phyloP scores from a whole-genome alignment of 2,329 filamentous ascomycete species.

The Aureobasidium lini region DNA sequence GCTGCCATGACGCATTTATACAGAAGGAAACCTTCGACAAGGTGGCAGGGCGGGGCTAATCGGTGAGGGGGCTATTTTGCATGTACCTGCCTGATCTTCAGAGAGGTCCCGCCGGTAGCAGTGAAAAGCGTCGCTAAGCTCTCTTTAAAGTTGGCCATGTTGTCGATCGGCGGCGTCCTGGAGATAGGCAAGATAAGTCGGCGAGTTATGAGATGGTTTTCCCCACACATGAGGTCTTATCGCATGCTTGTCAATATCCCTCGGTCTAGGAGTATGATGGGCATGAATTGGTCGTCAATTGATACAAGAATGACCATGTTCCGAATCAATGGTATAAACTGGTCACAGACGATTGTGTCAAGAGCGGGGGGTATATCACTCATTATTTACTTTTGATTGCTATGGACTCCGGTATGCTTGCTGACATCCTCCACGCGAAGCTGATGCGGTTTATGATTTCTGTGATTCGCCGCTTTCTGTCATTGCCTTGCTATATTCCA shows the following conservation, averaged over 20 bases:
- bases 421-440: not conserved
- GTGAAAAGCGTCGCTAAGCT: not conserved
- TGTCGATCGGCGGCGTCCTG: not conserved
- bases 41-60: not conserved
- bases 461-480: not conserved
- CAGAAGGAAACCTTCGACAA: not conserved
- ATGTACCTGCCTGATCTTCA: not conserved
- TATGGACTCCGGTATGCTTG: not conserved
- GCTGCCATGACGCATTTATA: slow-evolving; percentile 2
- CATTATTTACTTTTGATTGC: slow-evolving; percentile 7
- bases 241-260: not conserved
- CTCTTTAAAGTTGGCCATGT: not conserved
- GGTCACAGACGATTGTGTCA: too few species aligned
- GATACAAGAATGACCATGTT: too few species aligned
- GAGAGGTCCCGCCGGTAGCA: not conserved
- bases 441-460: not conserved
- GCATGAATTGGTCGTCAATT: too few species aligned
- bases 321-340: too few species aligned
- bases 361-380: not conserved
- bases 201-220: not conserved
- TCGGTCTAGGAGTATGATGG: too few species aligned
- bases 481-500: not conserved
- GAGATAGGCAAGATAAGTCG: not conserved
- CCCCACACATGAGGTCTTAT: not conserved
- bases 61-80: not conserved